Evolutionary conservation across 139 green algal species (phyloP).

Genomic region (Coelastrella sp.): DNA sequence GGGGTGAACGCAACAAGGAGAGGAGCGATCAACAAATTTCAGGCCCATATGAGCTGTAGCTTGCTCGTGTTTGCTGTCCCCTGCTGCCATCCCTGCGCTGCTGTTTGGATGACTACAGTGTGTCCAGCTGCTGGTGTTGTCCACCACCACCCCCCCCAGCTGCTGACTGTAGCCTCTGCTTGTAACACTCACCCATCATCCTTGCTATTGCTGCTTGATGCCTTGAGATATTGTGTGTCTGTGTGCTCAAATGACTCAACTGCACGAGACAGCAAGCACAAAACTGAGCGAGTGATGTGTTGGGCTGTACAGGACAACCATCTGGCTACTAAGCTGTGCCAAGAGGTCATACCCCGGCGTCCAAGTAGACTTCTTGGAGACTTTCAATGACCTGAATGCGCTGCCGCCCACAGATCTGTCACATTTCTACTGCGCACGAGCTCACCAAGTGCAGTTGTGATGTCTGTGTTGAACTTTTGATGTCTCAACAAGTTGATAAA

Average conservation of each 20-base stretch:
- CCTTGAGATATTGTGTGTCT: conserved; percentile 84
- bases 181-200: conserved; percentile 79
- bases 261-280: conserved; percentile 48
- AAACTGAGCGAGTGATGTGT: not conserved
- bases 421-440: not conserved
- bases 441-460: conserved; percentile 58
- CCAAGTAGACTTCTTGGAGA: no score
- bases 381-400: no score
- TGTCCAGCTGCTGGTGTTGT: not conserved
- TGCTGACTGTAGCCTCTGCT: not conserved
- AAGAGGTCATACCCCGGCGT: no score
- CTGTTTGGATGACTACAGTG: not conserved
- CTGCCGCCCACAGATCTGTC: not conserved
- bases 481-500: conserved; percentile 89
- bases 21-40: no score
- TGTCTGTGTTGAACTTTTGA: conserved; percentile 73
- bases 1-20: no score
- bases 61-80: no score
- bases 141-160: not conserved
- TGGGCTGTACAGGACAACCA: not conserved
- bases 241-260: conserved; percentile 84
- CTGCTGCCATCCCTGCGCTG: no score
- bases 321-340: no score
- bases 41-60: no score
- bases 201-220: conserved; percentile 66